phyloP scores from a whole-genome alignment of 148 eudicot species.

The Nepenthes gracilis region DNA sequence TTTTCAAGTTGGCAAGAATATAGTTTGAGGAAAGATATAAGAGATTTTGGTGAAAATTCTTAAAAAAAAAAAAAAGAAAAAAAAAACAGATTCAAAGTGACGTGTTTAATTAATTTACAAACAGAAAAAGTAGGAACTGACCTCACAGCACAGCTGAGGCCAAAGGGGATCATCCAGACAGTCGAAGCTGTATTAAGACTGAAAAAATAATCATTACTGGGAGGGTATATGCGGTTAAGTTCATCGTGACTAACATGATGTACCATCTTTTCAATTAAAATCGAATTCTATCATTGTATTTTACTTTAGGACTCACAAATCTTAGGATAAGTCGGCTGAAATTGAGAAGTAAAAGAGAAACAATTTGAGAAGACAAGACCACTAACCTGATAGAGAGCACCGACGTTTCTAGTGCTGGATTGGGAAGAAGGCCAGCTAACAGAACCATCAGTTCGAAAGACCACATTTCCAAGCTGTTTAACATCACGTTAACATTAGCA shows the following conservation, averaged over 20 bases:
- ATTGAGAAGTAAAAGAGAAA: not conserved
- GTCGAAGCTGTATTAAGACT: constrained; percentile 72
- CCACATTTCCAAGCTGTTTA: constrained; percentile 67
- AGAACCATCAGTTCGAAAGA: constrained; percentile 88
- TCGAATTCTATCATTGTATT: too few relatives aligned
- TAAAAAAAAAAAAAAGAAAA: too few relatives aligned
- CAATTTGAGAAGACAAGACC: not conserved
- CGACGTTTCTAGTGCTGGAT: constrained; percentile 84
- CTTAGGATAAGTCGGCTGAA: not conserved
- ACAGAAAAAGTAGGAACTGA: constrained; percentile 8
- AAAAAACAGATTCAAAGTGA: too few relatives aligned
- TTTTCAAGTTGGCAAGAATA: too few relatives aligned
- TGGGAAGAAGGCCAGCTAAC: constrained; percentile 78
- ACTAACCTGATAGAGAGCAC: constrained; percentile 69
- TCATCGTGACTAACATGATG: too few relatives aligned
- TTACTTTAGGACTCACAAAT: too few relatives aligned
- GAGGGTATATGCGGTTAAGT: not conserved
- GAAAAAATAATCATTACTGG: constrained; percentile 4
- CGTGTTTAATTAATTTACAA: too few relatives aligned
- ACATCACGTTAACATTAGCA: not conserved
- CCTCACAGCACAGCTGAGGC: constrained; percentile 83
- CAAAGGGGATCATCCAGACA: constrained; percentile 86
- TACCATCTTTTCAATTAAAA: too few relatives aligned
- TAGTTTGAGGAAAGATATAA: not conserved
- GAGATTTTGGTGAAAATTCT: not conserved